Evolutionary conservation across 345 rosid species (phyloP).

Genomic region (Orychophragmus violaceus): DNA sequence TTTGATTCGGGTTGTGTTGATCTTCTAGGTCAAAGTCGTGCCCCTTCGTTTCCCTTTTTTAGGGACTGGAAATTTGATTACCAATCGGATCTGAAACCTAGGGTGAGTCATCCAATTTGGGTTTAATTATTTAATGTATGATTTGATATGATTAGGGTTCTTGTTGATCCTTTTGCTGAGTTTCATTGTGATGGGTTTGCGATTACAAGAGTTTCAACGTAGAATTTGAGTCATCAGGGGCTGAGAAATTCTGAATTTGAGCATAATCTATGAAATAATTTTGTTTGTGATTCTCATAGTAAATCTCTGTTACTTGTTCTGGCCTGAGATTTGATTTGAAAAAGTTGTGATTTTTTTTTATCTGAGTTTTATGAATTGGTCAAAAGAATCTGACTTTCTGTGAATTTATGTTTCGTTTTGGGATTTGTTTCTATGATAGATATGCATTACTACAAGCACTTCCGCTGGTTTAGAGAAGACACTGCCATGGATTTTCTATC

Average conservation of each 20-base stretch:
- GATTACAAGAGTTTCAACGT: background rate
- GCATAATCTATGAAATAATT: background rate
- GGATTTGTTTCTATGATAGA: constrained; percentile 32
- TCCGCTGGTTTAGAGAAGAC: constrained; percentile 88
- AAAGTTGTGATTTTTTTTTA: background rate
- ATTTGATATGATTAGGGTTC: too few species aligned
- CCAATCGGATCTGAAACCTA: too few species aligned
- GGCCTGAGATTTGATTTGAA: background rate
- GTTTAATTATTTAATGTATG: too few species aligned
- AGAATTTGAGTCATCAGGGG: background rate
- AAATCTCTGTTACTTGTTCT: background rate
- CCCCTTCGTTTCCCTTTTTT: too few species aligned
- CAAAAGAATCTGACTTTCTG: constrained; percentile 1
- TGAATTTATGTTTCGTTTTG: too few species aligned
- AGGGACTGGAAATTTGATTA: too few species aligned
- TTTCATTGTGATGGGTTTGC: too few species aligned
- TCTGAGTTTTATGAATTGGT: background rate
- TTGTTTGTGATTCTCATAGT: background rate
- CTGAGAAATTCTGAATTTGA: background rate
- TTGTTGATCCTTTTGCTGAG: too few species aligned
- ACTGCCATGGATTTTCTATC: too few species aligned
- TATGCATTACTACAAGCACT: constrained; percentile 79
- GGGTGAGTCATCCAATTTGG: too few species aligned
- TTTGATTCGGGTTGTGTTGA: too few species aligned
- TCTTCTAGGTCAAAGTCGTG: too few species aligned